These are phyloP conservation scores for Calonectria montana DNA, from an alignment of 2,329 filamentous ascomycete species.

Conservation along the genomic window DNA sequence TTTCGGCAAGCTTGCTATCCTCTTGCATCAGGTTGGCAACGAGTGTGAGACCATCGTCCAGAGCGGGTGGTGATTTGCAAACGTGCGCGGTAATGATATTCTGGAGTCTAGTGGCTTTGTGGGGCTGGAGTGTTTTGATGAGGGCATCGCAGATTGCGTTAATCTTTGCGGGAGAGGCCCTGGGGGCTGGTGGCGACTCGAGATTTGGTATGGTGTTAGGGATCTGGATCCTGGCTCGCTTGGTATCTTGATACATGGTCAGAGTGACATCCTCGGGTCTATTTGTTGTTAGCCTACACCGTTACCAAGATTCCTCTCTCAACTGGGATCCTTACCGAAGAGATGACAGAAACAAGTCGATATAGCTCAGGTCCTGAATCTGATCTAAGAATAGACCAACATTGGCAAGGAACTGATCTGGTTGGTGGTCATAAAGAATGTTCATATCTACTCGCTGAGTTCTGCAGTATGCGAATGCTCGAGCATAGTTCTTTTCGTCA, in stretches of 20 bases:
- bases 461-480: constrained; percentile 88
- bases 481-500: constrained; percentile 81
- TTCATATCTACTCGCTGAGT: constrained; percentile 98
- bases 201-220: constrained; percentile 14
- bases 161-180: constrained; percentile 68
- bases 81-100: constrained; percentile 96
- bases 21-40: constrained; percentile 80
- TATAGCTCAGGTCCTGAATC: constrained; percentile 81
- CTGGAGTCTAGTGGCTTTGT: constrained; percentile 77
- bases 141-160: constrained; percentile 92
- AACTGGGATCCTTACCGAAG: constrained; percentile 67
- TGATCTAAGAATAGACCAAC: constrained; percentile 85
- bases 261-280: constrained; percentile 92
- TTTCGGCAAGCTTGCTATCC: constrained; percentile 80
- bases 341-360: constrained; percentile 92
- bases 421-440: constrained; percentile 93
- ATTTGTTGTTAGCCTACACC: constrained; percentile 41
- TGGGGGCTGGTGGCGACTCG: constrained; percentile 27
- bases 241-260: constrained; percentile 93
- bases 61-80: constrained; percentile 90
- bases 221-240: constrained; percentile 51
- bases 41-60: constrained; percentile 84
- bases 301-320: neutral
- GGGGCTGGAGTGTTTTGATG: constrained; percentile 72
- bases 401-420: constrained; percentile 83